Conservation (phyloP, 169 alveolate genomes). For the Toxoplasma gondii region DNA sequence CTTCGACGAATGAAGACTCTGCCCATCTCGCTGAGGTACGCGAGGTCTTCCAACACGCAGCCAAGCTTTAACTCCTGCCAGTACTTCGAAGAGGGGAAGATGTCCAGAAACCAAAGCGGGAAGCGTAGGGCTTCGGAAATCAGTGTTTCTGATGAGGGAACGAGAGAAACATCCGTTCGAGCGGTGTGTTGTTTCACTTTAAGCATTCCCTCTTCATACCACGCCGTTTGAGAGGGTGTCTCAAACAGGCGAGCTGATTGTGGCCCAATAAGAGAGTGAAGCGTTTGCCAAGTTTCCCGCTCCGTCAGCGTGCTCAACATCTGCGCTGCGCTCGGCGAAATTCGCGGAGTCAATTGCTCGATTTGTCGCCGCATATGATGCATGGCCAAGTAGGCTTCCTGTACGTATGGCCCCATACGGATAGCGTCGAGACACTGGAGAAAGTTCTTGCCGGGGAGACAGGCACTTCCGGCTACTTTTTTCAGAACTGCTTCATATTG, state of each 20-base stretch:
- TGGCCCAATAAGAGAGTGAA: conserved; percentile 37
- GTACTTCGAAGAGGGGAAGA: conserved; percentile 3
- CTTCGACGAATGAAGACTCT: neutral
- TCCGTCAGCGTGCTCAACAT: conserved; percentile 30
- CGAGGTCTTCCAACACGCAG: conserved; percentile 32
- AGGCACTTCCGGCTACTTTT: conserved; percentile 10
- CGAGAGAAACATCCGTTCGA: neutral
- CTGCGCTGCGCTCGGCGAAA: neutral
- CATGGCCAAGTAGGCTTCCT: neutral
- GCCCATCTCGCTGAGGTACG: conserved; percentile 5
- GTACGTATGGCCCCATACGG: neutral
- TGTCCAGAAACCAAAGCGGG: conserved; percentile 17
- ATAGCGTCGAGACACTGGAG: conserved; percentile 1
- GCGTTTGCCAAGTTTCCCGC: conserved; percentile 33
- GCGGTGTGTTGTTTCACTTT: neutral
- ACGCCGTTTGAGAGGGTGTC: neutral
- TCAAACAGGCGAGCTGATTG: conserved; percentile 24
- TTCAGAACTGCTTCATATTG: neutral
- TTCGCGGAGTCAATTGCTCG: neutral
- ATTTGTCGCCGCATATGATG: neutral
- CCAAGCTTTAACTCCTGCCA: conserved; percentile 26
- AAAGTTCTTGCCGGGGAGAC: conserved; percentile 20
- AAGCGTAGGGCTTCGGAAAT: conserved; percentile 41
- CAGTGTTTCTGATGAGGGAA: neutral
- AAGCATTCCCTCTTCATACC: conserved; percentile 47